A percentile compares a stretch with the other conserved stretches of the same genome.
These are phyloP conservation scores for Talaromyces sp. DNA, from an alignment of 2,329 filamentous ascomycete species.

Conservation along the genomic window DNA sequence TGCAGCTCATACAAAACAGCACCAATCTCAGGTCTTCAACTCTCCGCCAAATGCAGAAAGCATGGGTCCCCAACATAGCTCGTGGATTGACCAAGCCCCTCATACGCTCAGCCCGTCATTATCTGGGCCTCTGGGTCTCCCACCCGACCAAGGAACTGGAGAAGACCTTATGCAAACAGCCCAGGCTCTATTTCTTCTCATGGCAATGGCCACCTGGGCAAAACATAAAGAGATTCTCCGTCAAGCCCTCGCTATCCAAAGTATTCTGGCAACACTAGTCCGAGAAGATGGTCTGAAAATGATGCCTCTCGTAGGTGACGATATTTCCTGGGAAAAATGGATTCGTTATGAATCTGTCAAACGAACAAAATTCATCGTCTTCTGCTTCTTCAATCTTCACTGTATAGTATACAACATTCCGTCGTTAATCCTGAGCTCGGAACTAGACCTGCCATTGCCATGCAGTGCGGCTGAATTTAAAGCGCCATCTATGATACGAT, in stretches of 20 bases:
- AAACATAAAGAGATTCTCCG: constrained; percentile 18
- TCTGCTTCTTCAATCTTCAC: constrained; percentile 24
- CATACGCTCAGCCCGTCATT: constrained; percentile 10
- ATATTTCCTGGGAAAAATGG: constrained; percentile 20
- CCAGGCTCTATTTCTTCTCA: constrained; percentile 17
- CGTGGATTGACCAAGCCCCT: not conserved
- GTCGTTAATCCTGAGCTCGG: constrained; percentile 18
- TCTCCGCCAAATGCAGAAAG: not conserved
- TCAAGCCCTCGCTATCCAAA: constrained; percentile 20
- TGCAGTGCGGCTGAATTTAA: constrained; percentile 19
- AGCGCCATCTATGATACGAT: constrained; percentile 15
- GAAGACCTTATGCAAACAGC: constrained; percentile 17
- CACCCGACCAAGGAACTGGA: constrained; percentile 9
- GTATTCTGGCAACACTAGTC: constrained; percentile 18
- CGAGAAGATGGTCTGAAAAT: constrained; percentile 18
- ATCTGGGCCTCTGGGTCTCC: constrained; percentile 14
- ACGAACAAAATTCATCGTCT: constrained; percentile 23
- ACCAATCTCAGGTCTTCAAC: not conserved
- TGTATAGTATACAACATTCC: constrained; percentile 23
- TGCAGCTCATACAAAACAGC: constrained; percentile 9
- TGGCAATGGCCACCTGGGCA: constrained; percentile 20
- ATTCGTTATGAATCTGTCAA: constrained; percentile 17
- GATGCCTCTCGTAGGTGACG: constrained; percentile 5
- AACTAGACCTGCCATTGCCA: constrained; percentile 20
- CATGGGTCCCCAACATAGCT: not conserved